phyloP scores from a whole-genome alignment of 208 protist species.

The Leishmania amazonensis region DNA sequence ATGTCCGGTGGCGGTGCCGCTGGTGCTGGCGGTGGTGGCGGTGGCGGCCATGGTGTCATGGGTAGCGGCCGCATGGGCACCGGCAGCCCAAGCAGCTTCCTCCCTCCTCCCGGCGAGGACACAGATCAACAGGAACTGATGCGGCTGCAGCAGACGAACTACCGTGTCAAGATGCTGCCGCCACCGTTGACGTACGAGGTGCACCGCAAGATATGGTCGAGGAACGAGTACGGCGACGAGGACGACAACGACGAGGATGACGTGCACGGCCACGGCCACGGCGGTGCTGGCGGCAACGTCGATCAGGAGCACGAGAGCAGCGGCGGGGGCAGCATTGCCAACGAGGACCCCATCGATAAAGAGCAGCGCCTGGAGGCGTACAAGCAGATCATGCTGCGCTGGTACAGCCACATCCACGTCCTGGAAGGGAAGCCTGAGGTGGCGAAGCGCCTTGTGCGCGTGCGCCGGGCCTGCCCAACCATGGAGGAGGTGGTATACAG shows the following conservation, averaged over 20 bases:
- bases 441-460: conserved; percentile 26
- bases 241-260: conserved; percentile 26
- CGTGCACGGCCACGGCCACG: neutral
- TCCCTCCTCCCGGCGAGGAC: conserved; percentile 32
- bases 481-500: conserved; percentile 31
- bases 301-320: conserved; percentile 27
- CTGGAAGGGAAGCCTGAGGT: conserved; percentile 43
- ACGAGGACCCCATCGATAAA: conserved; percentile 36
- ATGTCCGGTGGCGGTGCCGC: conserved; percentile 18
- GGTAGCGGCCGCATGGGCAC: conserved; percentile 7
- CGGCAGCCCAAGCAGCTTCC: conserved; percentile 26
- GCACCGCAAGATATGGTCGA: conserved; percentile 45
- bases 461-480: conserved; percentile 31
- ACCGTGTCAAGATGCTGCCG: conserved; percentile 56
- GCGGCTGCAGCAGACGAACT: conserved; percentile 37
- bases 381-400: conserved; percentile 44
- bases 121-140: conserved; percentile 39
- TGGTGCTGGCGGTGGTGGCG: neutral
- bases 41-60: conserved; percentile 6
- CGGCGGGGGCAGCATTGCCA: conserved; percentile 17
- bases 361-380: conserved; percentile 49
- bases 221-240: conserved; percentile 40
- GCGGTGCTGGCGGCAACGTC: conserved; percentile 5
- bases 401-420: conserved; percentile 53
- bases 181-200: conserved; percentile 46